A percentile compares a stretch with the other conserved stretches of the same genome.
Evolutionary conservation across 768 basidiomycete genomes (phyloP).

Genomic region (Phlegmacium glaucopus): DNA sequence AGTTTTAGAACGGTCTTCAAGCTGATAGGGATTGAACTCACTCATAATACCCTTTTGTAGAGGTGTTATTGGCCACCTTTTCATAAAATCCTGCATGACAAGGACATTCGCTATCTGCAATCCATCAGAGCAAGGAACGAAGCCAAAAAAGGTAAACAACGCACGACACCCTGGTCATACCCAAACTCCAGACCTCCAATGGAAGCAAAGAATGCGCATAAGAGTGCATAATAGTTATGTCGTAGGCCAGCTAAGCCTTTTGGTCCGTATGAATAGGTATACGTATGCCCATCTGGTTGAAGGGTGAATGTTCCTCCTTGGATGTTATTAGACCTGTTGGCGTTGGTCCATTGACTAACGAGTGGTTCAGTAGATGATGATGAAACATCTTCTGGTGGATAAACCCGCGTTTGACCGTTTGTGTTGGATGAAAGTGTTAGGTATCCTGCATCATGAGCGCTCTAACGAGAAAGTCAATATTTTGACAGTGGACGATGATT

Average conservation of each 20-base stretch:
- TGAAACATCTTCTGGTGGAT: conserved; percentile 4
- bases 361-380: conserved; percentile 4
- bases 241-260: conserved; percentile 60
- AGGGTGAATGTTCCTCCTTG: conserved; percentile 33
- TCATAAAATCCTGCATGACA: conserved; percentile 73
- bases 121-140: background rate
- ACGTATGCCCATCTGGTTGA: conserved; percentile 35
- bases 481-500: background rate
- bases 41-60: conserved; percentile 79
- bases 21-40: conserved; percentile 28
- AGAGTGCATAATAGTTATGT: conserved; percentile 60
- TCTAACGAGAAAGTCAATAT: conserved; percentile 3
- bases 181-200: conserved; percentile 79
- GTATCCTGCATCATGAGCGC: conserved; percentile 14
- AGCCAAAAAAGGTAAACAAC: conserved; percentile 5
- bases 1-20: background rate
- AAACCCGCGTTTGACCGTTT: background rate
- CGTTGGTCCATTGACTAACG: background rate
- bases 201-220: conserved; percentile 72
- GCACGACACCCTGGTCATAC: conserved; percentile 76
- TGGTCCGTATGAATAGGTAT: conserved; percentile 74
- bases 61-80: conserved; percentile 66
- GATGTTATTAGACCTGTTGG: conserved; percentile 11
- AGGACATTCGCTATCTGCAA: conserved; percentile 74
- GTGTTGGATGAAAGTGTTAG: conserved; percentile 14